A percentile compares a stretch with the other conserved stretches of the same genome.
phyloP scores from a whole-genome alignment of 1,284 basidiomycete genomes.

The Apiotrichum mycotoxinovorans region DNA sequence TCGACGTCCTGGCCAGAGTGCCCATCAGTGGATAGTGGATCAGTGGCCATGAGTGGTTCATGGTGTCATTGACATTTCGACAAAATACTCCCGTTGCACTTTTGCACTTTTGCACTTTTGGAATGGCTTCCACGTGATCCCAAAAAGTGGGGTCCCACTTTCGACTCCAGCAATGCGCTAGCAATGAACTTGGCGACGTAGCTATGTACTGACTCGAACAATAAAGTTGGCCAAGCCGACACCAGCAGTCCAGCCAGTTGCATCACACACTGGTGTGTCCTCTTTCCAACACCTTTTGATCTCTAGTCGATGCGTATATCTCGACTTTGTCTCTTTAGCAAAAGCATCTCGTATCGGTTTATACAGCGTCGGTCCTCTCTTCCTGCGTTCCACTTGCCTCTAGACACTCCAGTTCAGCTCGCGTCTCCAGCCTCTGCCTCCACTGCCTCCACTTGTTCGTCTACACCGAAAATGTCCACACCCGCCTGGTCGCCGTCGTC shows the following conservation, averaged over 20 bases:
- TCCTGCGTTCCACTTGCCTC: not conserved
- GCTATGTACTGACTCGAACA: not conserved
- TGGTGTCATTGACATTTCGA: too few species aligned
- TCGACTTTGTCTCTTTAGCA: not conserved
- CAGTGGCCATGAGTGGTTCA: too few species aligned
- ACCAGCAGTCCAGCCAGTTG: too few species aligned
- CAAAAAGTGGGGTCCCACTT: not conserved
- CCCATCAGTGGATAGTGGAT: too few species aligned
- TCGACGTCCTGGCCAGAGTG: too few species aligned
- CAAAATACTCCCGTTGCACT: not conserved
- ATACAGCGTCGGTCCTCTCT: not conserved
- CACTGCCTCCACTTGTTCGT: not conserved
- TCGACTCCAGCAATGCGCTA: too few species aligned
- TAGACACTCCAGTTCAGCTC: too few species aligned
- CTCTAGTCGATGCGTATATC: not conserved
- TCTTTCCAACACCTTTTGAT: not conserved
- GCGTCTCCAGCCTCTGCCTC: not conserved
- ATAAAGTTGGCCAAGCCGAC: too few species aligned
- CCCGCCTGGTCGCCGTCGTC: slow-evolving; percentile 56
- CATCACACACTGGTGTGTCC: too few species aligned
- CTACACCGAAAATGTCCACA: slow-evolving; percentile 5
- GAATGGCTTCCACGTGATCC: not conserved
- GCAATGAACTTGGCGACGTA: too few species aligned
- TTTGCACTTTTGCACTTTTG: too few species aligned
- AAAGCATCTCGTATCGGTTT: not conserved